These are phyloP conservation scores for Musa itinerans DNA, from an alignment of 176 grass and related monocot species.

Conservation along the genomic window DNA sequence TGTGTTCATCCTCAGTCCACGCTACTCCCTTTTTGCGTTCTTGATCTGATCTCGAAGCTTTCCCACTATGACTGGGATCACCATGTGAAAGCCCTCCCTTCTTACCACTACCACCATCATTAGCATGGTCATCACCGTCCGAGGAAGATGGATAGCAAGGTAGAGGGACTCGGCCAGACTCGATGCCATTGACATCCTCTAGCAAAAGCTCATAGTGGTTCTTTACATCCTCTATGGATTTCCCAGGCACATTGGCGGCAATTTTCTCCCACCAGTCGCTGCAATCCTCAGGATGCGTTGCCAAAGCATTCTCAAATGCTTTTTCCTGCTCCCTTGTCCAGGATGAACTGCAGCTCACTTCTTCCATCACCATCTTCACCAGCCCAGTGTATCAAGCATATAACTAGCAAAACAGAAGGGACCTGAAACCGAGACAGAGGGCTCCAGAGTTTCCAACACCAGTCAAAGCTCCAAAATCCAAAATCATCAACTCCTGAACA, in stretches of 20 bases:
- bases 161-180: conserved; percentile 1
- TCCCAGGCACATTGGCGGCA: conserved; percentile 1
- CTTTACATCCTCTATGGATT: neutral
- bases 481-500: too few relatives aligned
- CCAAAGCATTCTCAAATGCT: conserved; percentile 8
- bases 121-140: neutral
- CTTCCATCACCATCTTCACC: neutral
- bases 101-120: neutral
- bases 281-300: neutral
- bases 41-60: neutral
- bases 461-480: neutral
- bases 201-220: neutral
- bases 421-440: neutral
- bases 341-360: neutral
- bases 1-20: conserved; percentile 19
- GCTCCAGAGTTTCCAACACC: neutral
- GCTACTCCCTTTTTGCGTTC: conserved; percentile 11
- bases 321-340: conserved; percentile 15
- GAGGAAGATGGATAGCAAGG: conserved; percentile 1
- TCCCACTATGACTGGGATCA: conserved; percentile 7
- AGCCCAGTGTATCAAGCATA: neutral
- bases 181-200: neutral
- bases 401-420: neutral
- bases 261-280: conserved; percentile 6
- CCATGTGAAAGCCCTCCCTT: neutral